Base-by-base conservation (phyloP, 768 basidiomycete species). In the Gloeostereum incarnatum region DNA sequence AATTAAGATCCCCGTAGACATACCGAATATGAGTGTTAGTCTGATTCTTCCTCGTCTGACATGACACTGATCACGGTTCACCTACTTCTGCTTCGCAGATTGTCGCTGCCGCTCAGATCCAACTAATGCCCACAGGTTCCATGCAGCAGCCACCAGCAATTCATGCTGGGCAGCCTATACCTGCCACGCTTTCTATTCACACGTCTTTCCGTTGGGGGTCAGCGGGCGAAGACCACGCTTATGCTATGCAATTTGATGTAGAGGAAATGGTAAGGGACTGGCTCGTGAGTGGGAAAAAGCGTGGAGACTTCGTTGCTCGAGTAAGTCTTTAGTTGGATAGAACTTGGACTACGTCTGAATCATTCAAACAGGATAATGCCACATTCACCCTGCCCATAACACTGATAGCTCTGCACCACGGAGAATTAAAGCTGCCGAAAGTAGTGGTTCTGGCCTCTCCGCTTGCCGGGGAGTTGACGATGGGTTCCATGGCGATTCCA, bases 111-210 rank as follows among this genome's bases (percentile, higher is more conserved):
- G 73, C 71, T 5, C 60, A 63, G 27, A 61, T 87, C 32, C 59
- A 55, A 33, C 54, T 81, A 19, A 41, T 69, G 13, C 51, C 73
- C 26, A 63, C 70, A 26, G 62, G 71, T 3, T 68, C 69, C 36
- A 45, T 61, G 41, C 57, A 50, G 22, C 52, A 56, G 31, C 39
- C 55, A 10, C 52, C 59, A 3, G 65, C 71, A 2, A 60, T 85
- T 47, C 92, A 88, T 49, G 90, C 92, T 17, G 93, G 93, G 0
- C 87, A 93, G 48, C 86, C 91, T 0, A 71, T 94, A n/a, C 63
- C 74, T 13, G 78, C 79, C 1, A 65, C 63, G 8, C 58, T 96
- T 23, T 67, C 63, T 1, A 74, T 97, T 19, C 64, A 63, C 24
- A 86, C 83, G 0, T 80, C 81, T 3, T 81, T 88, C 50, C 78